Percentiles rank a stretch among this genome's conserved stretches.
Evolutionary conservation across 2,329 filamentous ascomycete genomes (phyloP).

Genomic region (Monosporascus sp.): DNA sequence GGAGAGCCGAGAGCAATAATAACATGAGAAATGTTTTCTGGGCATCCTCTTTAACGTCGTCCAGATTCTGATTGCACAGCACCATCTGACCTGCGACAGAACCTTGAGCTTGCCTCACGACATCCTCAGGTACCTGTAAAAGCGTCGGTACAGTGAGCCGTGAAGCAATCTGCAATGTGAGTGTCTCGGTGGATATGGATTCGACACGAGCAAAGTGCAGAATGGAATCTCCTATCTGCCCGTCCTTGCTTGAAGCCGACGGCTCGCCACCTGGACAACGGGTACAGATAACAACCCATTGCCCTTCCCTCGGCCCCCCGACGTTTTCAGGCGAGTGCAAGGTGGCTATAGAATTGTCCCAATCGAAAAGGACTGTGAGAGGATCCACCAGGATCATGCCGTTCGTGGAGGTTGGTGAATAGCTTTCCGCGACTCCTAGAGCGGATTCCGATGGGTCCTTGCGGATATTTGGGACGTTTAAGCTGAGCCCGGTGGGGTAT

Average conservation of each 20-base stretch:
- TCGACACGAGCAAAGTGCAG: conserved; percentile 20
- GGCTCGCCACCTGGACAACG: not conserved
- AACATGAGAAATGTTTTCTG: conserved; percentile 46
- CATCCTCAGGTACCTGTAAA: not conserved
- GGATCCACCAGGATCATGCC: conserved; percentile 15
- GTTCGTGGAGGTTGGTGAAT: not conserved
- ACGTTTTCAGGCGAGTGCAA: not conserved
- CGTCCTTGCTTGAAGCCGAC: too few relatives aligned
- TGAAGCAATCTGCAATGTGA: conserved; percentile 15
- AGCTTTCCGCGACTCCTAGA: not conserved
- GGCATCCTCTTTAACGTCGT: conserved; percentile 36
- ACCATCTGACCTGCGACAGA: conserved; percentile 15
- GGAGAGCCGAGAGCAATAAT: conserved; percentile 52
- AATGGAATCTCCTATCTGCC: not conserved
- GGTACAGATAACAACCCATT: conserved; percentile 21
- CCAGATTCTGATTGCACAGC: conserved; percentile 52
- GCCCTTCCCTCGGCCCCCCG: conserved; percentile 8
- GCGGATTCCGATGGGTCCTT: not conserved
- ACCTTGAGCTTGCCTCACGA: conserved; percentile 1
- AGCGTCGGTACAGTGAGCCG: conserved; percentile 9
- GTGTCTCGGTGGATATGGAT: not conserved
- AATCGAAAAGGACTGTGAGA: conserved; percentile 10
- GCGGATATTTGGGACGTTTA: conserved; percentile 21
- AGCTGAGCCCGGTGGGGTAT: conserved; percentile 34
- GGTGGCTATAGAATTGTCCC: conserved; percentile 2